Base-by-base conservation (phyloP, 768 basidiomycete species). In the Pleurotus tuber-regium region DNA sequence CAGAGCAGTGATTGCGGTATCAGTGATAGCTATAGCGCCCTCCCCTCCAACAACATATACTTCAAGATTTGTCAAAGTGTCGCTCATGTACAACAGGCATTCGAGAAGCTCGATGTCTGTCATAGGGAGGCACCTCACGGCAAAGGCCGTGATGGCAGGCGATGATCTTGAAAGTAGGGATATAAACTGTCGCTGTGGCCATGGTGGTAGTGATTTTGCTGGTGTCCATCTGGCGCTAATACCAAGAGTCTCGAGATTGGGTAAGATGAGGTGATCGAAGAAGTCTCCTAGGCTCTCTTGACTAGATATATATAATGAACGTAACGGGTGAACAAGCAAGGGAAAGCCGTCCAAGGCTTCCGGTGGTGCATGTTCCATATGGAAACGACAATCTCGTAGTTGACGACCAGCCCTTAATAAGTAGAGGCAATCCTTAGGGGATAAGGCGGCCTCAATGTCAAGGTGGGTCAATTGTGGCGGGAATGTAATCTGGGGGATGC, bases 181-280 rank as follows among this genome's bases (percentile, higher is more conserved):
- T 30, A 48, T 26, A 21, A 48, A 48, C 46, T 33, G 30, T 19
- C 31, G 46, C 35, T 48, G 46, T 26, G 46, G 31, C 46, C 46
- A 48, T 18, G 16, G 28, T 26, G 30, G 46, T 16, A 48, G 14
- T 23, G 29, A 35, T 33, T 31, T 48, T 7, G 28, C 46, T 21
- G 46, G 19, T 18, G 46, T 48, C 46, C 46, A 48, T 48, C 43
- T 12, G 8, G 43, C 43, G 28, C 43, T 46, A 26, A 46, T 26
- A 18, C 43, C 43, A 23, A 46, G 26, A 29, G 14, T 21, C 31
- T 48, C 46, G 18, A 48, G 31, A 14, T 48, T 31, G 14, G 46
- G 46, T 9, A 48, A 31, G 10, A 48, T 33, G n/a, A 35, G 46
- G 35, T 48, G 46, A 19, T 48, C 46, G n/a, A 48, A 48, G 46